Percentiles rank a stretch among this genome's conserved stretches.
Conservation (phyloP, 768 basidiomycete genomes). For the Pleurotus ostreatus region DNA sequence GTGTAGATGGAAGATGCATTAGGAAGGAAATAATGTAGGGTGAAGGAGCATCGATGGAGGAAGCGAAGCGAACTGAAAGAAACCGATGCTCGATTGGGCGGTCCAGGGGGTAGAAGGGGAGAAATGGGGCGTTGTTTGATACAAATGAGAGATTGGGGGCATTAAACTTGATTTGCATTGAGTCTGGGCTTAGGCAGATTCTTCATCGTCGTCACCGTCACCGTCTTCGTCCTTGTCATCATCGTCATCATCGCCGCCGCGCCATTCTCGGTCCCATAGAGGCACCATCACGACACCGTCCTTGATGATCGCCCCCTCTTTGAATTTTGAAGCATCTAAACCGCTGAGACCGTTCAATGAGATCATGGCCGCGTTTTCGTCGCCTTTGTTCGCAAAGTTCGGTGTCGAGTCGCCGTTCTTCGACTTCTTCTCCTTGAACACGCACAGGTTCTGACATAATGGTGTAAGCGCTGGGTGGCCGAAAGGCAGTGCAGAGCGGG, state of each 20-base stretch:
- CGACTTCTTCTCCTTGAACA: conserved; percentile 13
- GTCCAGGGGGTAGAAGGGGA: no score
- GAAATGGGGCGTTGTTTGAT: background rate
- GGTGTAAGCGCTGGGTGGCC: conserved; percentile 54
- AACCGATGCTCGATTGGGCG: background rate
- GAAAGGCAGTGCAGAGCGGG: conserved; percentile 51
- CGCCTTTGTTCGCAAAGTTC: background rate
- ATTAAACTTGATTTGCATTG: background rate
- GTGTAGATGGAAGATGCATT: background rate
- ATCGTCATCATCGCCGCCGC: conserved; percentile 58
- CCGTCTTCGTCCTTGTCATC: conserved; percentile 42
- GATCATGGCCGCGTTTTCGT: conserved; percentile 6
- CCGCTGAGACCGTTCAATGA: conserved; percentile 12
- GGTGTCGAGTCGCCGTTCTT: conserved; percentile 17
- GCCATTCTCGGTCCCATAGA: conserved; percentile 84
- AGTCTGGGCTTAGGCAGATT: conserved; percentile 1
- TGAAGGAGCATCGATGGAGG: background rate
- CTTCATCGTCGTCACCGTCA: conserved; percentile 36
- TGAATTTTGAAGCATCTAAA: background rate
- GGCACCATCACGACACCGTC: conserved; percentile 21
- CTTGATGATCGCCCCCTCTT: background rate
- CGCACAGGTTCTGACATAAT: conserved; percentile 12
- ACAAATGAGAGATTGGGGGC: background rate
- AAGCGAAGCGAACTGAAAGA: background rate
- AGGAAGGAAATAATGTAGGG: background rate